Conservation (phyloP, 225 moss, liverwort and hornwort genomes). For the Asterella californica region DNA sequence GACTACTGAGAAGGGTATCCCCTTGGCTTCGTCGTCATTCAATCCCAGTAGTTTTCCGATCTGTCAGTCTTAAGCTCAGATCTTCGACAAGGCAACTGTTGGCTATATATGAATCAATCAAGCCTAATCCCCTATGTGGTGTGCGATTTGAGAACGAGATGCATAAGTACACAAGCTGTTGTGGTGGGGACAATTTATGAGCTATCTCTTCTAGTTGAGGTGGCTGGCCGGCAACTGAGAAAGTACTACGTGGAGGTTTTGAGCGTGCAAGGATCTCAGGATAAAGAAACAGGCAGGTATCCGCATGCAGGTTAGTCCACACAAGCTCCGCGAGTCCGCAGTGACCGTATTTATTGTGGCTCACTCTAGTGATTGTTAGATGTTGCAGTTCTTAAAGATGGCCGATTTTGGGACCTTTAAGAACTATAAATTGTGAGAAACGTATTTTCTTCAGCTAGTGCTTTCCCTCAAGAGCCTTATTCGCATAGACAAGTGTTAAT, state of each 20-base stretch:
- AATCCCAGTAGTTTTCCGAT: slow-evolving; percentile 26
- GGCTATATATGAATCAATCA: slow-evolving; percentile 25
- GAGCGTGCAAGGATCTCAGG: slow-evolving; percentile 33
- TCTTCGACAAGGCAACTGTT: slow-evolving; percentile 31
- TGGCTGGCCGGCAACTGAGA: slow-evolving; percentile 31
- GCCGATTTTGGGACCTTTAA: neutral
- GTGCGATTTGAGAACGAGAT: slow-evolving; percentile 48
- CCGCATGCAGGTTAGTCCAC: slow-evolving; percentile 35
- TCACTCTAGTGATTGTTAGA: slow-evolving; percentile 2
- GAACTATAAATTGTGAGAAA: neutral
- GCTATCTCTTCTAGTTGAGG: slow-evolving; percentile 35
- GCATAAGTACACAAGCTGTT: slow-evolving; percentile 32
- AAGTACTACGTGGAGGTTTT: slow-evolving; percentile 27
- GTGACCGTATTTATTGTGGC: neutral
- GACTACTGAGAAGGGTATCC: slow-evolving; percentile 23
- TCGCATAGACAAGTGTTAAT: slow-evolving; percentile 3
- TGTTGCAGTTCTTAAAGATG: neutral
- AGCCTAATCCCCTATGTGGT: slow-evolving; percentile 43
- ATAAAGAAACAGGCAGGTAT: slow-evolving; percentile 38
- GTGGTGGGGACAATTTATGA: slow-evolving; percentile 41
- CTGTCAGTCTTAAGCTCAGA: slow-evolving; percentile 30
- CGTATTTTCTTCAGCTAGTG: neutral
- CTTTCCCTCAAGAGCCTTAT: neutral
- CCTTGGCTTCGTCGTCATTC: slow-evolving; percentile 24
- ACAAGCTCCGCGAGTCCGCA: slow-evolving; percentile 20